Evolutionary conservation across 2,329 filamentous ascomycete species (phyloP).

Genomic region (Penicillium brasilianum): DNA sequence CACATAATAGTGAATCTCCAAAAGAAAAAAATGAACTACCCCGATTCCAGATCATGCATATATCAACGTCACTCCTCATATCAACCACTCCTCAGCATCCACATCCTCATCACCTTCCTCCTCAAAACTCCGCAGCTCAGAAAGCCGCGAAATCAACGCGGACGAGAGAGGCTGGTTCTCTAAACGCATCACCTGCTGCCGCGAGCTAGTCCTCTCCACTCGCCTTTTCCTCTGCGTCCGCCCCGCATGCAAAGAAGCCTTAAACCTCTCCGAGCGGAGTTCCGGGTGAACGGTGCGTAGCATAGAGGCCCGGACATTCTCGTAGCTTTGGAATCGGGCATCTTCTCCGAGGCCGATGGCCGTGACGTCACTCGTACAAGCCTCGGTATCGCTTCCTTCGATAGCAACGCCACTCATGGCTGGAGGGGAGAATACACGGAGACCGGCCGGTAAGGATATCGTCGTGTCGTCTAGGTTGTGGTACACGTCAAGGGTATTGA

Average conservation of each 20-base stretch:
- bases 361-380: background rate
- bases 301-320: slow-evolving; percentile 9
- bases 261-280: background rate
- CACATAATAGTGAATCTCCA: background rate
- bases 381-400: background rate
- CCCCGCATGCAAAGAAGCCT: background rate
- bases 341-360: background rate
- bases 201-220: background rate
- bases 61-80: background rate
- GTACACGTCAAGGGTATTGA: background rate
- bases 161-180: background rate
- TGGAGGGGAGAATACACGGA: background rate
- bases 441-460: background rate
- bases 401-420: background rate
- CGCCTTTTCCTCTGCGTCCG: background rate
- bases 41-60: background rate
- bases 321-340: slow-evolving; percentile 9
- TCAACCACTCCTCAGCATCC: background rate
- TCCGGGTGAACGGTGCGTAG: slow-evolving; percentile 10
- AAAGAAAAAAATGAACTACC: background rate
- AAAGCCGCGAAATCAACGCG: background rate
- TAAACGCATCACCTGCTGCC: slow-evolving; percentile 3
- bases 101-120: background rate
- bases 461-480: background rate
- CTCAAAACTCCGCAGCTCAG: background rate